phyloP scores from a whole-genome alignment of 352 stramenopile genomes.

The Globisporangium spiculum region DNA sequence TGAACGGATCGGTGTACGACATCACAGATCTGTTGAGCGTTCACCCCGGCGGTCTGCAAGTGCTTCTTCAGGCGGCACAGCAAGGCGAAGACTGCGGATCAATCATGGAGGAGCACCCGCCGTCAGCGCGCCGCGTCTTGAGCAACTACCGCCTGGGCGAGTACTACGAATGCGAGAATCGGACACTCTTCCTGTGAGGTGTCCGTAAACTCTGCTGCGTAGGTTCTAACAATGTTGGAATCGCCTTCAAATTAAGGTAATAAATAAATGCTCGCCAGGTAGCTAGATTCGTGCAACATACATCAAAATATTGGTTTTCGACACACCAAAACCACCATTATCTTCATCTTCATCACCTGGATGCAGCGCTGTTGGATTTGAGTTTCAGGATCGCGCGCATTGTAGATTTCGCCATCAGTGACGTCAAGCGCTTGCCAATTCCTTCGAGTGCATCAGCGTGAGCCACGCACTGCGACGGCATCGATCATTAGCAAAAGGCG shows the following conservation, averaged over 20 bases:
- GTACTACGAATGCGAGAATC: conserved; percentile 61
- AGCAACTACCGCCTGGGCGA: conserved; percentile 59
- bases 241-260: not conserved
- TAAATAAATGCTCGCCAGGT: not conserved
- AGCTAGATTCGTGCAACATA: not conserved
- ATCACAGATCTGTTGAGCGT: conserved; percentile 85
- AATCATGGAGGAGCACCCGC: conserved; percentile 56
- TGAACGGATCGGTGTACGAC: conserved; percentile 88
- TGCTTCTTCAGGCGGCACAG: conserved; percentile 51
- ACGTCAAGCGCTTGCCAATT: conserved; percentile 42
- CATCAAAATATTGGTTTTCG: not conserved
- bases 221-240: not conserved
- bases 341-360: conserved; percentile 3
- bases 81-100: conserved; percentile 49
- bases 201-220: not conserved
- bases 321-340: not conserved
- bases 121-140: conserved; percentile 36
- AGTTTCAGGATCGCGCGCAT: conserved; percentile 67
- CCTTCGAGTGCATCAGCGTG: conserved; percentile 46
- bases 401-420: conserved; percentile 64
- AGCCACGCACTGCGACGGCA: conserved; percentile 22
- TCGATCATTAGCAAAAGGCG: not conserved
- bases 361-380: conserved; percentile 18
- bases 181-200: conserved; percentile 23
- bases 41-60: conserved; percentile 84